These are phyloP conservation scores for Raffaelea deltoideospora DNA, from an alignment of 2,329 filamentous ascomycete species.

Conservation along the genomic window DNA sequence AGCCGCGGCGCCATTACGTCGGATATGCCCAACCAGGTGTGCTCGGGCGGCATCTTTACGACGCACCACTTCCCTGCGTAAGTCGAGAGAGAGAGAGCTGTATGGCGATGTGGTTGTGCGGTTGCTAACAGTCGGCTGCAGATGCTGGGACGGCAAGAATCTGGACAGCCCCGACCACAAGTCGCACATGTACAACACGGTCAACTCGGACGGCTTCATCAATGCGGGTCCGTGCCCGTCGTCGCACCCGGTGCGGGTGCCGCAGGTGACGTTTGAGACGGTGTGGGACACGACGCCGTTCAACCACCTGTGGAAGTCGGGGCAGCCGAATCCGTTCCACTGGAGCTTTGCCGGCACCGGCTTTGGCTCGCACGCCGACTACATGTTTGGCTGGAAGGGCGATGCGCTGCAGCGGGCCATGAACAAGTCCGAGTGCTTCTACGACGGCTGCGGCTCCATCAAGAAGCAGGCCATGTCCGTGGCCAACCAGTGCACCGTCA, in stretches of 20 bases:
- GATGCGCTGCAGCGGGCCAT: slow-evolving; percentile 16
- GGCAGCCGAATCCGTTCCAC: slow-evolving; percentile 12
- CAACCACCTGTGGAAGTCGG: slow-evolving; percentile 15
- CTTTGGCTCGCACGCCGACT: slow-evolving; percentile 18
- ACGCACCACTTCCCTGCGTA: slow-evolving; percentile 11
- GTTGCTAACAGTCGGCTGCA: slow-evolving; percentile 9
- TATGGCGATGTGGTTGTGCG: neutral
- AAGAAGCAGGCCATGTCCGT: slow-evolving; percentile 16
- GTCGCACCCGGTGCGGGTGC: slow-evolving; percentile 8
- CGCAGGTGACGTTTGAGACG: slow-evolving; percentile 9
- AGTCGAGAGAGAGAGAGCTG: neutral
- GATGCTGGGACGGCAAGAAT: slow-evolving; percentile 44
- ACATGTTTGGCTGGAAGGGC: slow-evolving; percentile 19
- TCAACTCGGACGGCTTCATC: slow-evolving; percentile 10
- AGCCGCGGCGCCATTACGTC: slow-evolving; percentile 7
- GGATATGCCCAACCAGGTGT: slow-evolving; percentile 7
- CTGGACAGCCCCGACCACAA: slow-evolving; percentile 35
- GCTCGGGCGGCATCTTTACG: slow-evolving; percentile 10
- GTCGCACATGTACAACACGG: slow-evolving; percentile 11
- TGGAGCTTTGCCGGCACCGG: slow-evolving; percentile 15
- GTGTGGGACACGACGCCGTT: slow-evolving; percentile 18
- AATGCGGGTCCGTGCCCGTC: slow-evolving; percentile 10
- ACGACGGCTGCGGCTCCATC: slow-evolving; percentile 18
- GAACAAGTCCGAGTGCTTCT: slow-evolving; percentile 25
- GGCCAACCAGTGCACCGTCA: slow-evolving; percentile 16